phyloP scores from a whole-genome alignment of 2,329 filamentous ascomycete genomes.

The Clonostachys rosea region DNA sequence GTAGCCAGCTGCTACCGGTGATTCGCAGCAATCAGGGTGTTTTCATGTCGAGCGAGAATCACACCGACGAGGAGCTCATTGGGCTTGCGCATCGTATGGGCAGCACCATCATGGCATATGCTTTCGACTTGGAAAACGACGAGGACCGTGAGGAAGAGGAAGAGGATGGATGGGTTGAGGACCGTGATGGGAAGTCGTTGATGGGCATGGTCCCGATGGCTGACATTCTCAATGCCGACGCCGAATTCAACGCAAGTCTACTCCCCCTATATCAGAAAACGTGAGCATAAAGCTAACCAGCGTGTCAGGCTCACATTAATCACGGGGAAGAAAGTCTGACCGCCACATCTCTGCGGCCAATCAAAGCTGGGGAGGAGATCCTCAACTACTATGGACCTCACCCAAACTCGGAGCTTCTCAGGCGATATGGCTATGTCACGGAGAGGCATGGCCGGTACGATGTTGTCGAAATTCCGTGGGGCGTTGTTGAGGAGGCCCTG shows the following conservation, averaged over 20 bases:
- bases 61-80: slow-evolving; percentile 39
- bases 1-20: slow-evolving; percentile 43
- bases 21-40: slow-evolving; percentile 36
- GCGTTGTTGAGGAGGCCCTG: slow-evolving; percentile 45
- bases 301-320: slow-evolving; percentile 43
- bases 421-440: slow-evolving; percentile 86
- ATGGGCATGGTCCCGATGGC: slow-evolving; percentile 92
- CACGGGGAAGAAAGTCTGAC: slow-evolving; percentile 53
- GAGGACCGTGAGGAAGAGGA: slow-evolving; percentile 54
- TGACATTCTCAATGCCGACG: slow-evolving; percentile 85
- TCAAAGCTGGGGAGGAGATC: slow-evolving; percentile 69
- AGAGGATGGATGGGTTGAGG: slow-evolving; percentile 61
- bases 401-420: slow-evolving; percentile 74
- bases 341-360: slow-evolving; percentile 66
- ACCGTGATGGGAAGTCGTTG: slow-evolving; percentile 48
- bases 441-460: slow-evolving; percentile 73
- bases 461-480: slow-evolving; percentile 72
- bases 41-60: slow-evolving; percentile 29
- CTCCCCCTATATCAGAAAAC: not conserved
- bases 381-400: slow-evolving; percentile 88
- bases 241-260: slow-evolving; percentile 69
- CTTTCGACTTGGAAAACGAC: slow-evolving; percentile 70
- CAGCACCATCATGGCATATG: slow-evolving; percentile 87
- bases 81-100: slow-evolving; percentile 72
- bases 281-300: not conserved